Base-by-base conservation (phyloP, 169 alveolate genomes). In the Cryptosporidium viatorum region DNA sequence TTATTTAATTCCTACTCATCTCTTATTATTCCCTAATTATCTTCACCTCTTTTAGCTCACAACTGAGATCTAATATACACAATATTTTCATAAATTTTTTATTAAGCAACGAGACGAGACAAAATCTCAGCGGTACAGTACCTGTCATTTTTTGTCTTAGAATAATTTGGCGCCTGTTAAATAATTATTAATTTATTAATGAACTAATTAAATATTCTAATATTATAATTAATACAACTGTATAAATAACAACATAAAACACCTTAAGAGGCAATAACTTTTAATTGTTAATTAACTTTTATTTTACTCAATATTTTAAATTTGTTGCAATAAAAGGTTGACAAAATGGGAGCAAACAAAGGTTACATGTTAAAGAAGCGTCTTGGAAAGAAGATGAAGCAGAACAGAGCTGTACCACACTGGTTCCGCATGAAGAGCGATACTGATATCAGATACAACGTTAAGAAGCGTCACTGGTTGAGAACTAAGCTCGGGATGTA, bases 391-490 rank as follows among this genome's bases (percentile, higher is more conserved):
- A 94, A 93, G 93, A 95, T 93, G 92, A 94, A 93, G 91, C 95
- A 94, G 85, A 95, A 95, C 91, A 94, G 94, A 86, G 96, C 96
- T 70, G 92, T 95, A 92, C 97, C 97, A 70, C 94, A 95, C 92
- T 95, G 97, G 97, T 92, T 89, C 91, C 94, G 97, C 92, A 93
- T 93, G 91, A 94, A 93, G 93, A 93, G 94, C 41, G 95, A 94
- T 84, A 93, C 93, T 60, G 93, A 92, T 43, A 95, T 95, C 84
- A 95, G 97, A 93, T 94, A 93, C 91, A 95, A 95, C 91, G 92
- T 95, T 21, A 95, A 95, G 92, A 94, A 95, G 73, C 93, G 97
- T 93, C 93, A 94, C 89, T 95, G 97, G 97, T 93, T 96, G 91
- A 95, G 97, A 95, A 95, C 97, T 65, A 95, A 95, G 94, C 94